Evolutionary conservation across 1,139 yeast species (phyloP).

Genomic region (Candida albicans): DNA sequence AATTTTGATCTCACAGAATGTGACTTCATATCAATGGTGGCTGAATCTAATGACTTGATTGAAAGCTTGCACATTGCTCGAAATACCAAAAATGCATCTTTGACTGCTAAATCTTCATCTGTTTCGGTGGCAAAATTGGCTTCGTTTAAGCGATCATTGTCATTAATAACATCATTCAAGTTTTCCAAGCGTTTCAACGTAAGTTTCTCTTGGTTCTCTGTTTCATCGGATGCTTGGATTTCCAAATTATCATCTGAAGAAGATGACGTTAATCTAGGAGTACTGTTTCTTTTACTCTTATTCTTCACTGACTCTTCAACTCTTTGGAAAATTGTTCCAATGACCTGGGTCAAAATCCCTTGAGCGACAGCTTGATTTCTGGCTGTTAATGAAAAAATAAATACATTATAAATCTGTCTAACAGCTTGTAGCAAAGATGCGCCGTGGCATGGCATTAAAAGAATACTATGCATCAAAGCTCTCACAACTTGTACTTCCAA

Average conservation of each 20-base stretch:
- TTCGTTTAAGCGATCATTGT: slow-evolving; percentile 54
- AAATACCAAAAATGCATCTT: slow-evolving; percentile 90
- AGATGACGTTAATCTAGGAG: slow-evolving; percentile 17
- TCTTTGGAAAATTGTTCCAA: slow-evolving; percentile 79
- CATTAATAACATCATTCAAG: slow-evolving; percentile 49
- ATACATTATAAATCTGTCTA: slow-evolving; percentile 89
- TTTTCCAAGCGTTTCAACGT: slow-evolving; percentile 61
- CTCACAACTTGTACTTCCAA: slow-evolving; percentile 91
- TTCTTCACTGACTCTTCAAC: slow-evolving; percentile 41
- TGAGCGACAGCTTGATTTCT: slow-evolving; percentile 93
- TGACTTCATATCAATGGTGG: slow-evolving; percentile 78
- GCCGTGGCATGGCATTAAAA: slow-evolving; percentile 87
- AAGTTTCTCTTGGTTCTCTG: slow-evolving; percentile 32
- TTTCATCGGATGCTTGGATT: slow-evolving; percentile 7
- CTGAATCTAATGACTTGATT: slow-evolving; percentile 73
- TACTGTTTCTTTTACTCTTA: slow-evolving; percentile 21
- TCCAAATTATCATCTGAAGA: slow-evolving; percentile 18
- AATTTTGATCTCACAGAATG: slow-evolving; percentile 91
- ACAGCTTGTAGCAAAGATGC: slow-evolving; percentile 85
- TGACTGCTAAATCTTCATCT: slow-evolving; percentile 68
- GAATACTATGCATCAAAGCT: slow-evolving; percentile 84
- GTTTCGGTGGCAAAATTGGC: slow-evolving; percentile 42
- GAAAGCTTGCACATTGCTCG: slow-evolving; percentile 94
- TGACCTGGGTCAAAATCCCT: slow-evolving; percentile 90
- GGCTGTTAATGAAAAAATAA: slow-evolving; percentile 77